Percentiles rank a stretch among this genome's conserved stretches.
phyloP scores from a whole-genome alignment of 371 early-diverging fungal species.

The Actinomortierella wolfii region DNA sequence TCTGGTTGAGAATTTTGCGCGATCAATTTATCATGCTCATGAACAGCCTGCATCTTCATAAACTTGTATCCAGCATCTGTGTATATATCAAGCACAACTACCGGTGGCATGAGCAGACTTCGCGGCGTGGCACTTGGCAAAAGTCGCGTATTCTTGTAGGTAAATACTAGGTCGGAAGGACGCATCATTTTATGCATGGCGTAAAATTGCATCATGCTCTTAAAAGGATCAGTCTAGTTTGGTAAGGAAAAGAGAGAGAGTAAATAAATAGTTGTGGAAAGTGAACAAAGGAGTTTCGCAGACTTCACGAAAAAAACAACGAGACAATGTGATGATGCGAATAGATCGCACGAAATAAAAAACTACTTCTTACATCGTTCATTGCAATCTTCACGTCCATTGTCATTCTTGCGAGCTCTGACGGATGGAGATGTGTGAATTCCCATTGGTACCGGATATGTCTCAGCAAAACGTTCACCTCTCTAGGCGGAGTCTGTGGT shows the following conservation, averaged over 20 bases:
- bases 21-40: constrained; percentile 8
- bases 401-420: too few species aligned
- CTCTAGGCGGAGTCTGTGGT: neutral
- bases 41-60: constrained; percentile 17
- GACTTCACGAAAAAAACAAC: neutral
- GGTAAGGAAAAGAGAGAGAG: neutral
- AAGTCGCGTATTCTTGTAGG: constrained; percentile 16
- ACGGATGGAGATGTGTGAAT: too few species aligned
- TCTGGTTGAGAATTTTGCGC: neutral
- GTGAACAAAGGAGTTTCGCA: neutral
- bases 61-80: constrained; percentile 10
- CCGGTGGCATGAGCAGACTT: constrained; percentile 11
- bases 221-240: constrained; percentile 16
- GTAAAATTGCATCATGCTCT: constrained; percentile 21
- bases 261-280: neutral
- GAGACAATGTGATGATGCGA: neutral
- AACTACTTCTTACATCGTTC: constrained; percentile 10
- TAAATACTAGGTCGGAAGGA: constrained; percentile 12
- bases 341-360: neutral
- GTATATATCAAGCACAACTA: constrained; percentile 20
- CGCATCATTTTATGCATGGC: constrained; percentile 4
- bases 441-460: too few species aligned
- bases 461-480: too few species aligned
- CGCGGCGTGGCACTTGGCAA: constrained; percentile 32
- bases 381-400: too few species aligned